These are phyloP conservation scores for Aquilaria sinensis DNA, from an alignment of 345 rosid species.

Conservation along the genomic window DNA sequence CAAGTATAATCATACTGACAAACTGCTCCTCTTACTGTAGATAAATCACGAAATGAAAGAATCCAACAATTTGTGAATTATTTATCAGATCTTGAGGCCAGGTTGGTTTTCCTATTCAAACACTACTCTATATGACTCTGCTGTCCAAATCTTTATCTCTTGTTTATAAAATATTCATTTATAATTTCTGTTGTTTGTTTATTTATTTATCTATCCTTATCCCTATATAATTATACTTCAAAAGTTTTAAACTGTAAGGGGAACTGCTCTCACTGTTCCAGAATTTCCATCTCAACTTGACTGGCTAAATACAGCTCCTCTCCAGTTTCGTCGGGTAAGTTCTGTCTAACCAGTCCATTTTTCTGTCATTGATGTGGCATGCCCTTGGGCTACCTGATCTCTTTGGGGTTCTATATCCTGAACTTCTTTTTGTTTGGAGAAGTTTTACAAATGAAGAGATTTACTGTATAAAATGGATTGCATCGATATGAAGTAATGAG, in stretches of 20 bases:
- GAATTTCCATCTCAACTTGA: conserved; percentile 85
- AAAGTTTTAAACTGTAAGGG: conserved; percentile 30
- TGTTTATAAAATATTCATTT: background rate
- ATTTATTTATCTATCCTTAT: background rate
- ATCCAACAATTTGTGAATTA: conserved; percentile 67
- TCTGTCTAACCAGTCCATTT: conserved; percentile 7
- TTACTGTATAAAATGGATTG: no score
- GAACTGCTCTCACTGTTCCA: conserved; percentile 62
- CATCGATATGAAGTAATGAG: no score
- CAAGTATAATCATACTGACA: no score
- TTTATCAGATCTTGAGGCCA: conserved; percentile 69
- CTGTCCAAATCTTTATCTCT: background rate
- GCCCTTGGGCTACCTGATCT: no score
- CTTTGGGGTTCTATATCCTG: no score
- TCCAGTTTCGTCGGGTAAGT: conserved; percentile 69
- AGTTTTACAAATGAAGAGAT: no score
- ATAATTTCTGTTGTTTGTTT: background rate
- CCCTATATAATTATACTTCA: conserved; percentile 3
- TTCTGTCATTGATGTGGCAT: no score
- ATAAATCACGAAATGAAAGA: conserved; percentile 39
- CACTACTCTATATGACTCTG: background rate
- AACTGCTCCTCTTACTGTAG: conserved; percentile 21
- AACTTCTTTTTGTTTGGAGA: no score
- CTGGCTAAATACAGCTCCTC: conserved; percentile 90
- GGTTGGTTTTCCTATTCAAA: conserved; percentile 31